Percentiles rank a stretch among this genome's conserved stretches.
phyloP scores from a whole-genome alignment of 345 rosid genomes.

The Syzygium aqueum region DNA sequence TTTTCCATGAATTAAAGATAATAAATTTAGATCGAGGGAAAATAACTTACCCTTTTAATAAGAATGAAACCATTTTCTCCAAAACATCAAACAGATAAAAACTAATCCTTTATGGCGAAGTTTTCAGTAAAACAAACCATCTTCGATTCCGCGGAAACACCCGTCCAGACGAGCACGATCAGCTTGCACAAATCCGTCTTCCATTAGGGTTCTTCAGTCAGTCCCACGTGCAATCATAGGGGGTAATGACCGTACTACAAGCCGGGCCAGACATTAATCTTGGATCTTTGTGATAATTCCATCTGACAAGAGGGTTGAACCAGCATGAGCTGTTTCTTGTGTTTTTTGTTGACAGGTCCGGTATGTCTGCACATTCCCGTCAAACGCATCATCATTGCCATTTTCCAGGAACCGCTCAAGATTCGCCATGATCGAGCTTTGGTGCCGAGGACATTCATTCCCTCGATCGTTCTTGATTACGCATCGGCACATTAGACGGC shows the following conservation, averaged over 20 bases:
- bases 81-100: no score
- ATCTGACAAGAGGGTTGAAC: background rate
- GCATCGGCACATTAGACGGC: background rate
- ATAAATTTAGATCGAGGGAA: no score
- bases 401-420: background rate
- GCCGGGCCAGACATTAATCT: background rate
- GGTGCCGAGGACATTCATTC: background rate
- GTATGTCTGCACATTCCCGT: slow-evolving; percentile 21
- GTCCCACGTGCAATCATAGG: background rate
- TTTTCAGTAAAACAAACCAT: no score
- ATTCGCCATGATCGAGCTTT: background rate
- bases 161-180: background rate
- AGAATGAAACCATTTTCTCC: no score
- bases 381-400: slow-evolving; percentile 21
- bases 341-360: background rate
- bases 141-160: background rate
- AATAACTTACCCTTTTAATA: no score
- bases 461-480: background rate
- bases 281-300: background rate
- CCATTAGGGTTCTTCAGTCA: background rate
- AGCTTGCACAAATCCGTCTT: background rate
- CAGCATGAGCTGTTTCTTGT: background rate
- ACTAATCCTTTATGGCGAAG: no score
- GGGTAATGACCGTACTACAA: background rate
- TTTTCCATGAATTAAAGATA: no score